phyloP scores from a whole-genome alignment of 495 filamentous ascomycete species.

The Aspergillus incahuasiensis region DNA sequence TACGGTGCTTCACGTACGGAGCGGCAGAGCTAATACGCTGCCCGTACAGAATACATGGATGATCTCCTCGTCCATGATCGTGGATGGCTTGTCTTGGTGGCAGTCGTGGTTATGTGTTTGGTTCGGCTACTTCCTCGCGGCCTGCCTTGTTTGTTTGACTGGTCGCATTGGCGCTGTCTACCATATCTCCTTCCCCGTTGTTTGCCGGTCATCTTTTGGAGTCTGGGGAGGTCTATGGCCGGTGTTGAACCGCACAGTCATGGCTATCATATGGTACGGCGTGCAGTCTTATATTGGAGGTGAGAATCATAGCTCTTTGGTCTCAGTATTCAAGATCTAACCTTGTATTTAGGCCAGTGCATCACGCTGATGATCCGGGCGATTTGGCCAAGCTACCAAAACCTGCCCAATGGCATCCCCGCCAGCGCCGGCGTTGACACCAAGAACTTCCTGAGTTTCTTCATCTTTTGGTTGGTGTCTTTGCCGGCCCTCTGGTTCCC shows the following conservation, averaged over 20 bases:
- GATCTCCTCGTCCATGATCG: conserved; percentile 83
- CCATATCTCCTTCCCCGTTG: conserved; percentile 83
- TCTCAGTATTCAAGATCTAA: conserved; percentile 4
- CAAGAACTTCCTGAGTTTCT: conserved; percentile 70
- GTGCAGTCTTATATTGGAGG: conserved; percentile 84
- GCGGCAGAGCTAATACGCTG: conserved; percentile 9
- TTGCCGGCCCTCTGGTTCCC: conserved; percentile 80
- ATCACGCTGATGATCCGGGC: conserved; percentile 76
- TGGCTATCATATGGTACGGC: conserved; percentile 76
- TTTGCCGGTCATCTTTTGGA: conserved; percentile 70
- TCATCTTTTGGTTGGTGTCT: conserved; percentile 76
- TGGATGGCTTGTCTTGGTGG: conserved; percentile 84
- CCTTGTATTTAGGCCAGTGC: conserved; percentile 50
- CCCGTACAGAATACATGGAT: conserved; percentile 85
- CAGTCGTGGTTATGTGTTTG: conserved; percentile 88
- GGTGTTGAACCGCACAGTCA: conserved; percentile 81
- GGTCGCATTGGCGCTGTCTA: conserved; percentile 88
- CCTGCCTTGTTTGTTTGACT: conserved; percentile 67
- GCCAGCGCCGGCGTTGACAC: conserved; percentile 66
- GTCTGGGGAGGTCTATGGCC: conserved; percentile 90
- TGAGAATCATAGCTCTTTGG: conserved; percentile 18
- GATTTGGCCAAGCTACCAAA: conserved; percentile 68
- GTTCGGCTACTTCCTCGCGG: conserved; percentile 78
- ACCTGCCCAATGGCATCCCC: conserved; percentile 64
- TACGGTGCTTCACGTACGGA: background rate